phyloP scores from a whole-genome alignment of 1,139 yeast genomes.

The Debaryomyces subglobosus region DNA sequence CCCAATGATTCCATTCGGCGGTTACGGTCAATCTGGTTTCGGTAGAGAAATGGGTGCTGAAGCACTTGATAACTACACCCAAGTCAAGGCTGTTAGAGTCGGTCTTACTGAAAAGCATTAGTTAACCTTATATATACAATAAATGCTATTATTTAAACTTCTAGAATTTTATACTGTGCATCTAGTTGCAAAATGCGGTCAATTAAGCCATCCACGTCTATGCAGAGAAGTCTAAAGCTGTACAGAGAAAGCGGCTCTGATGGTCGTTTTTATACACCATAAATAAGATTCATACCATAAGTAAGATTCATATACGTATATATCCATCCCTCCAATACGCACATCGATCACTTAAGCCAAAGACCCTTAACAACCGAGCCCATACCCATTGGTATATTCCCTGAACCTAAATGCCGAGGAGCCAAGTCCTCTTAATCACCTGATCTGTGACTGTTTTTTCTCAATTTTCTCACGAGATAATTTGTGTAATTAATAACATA shows the following conservation, averaged over 20 bases:
- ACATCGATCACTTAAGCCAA: no score
- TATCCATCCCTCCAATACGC: no score
- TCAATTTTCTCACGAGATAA: neutral
- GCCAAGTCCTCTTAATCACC: neutral
- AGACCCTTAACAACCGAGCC: neutral
- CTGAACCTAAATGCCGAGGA: neutral
- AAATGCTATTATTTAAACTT: neutral
- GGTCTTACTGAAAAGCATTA: constrained; percentile 13
- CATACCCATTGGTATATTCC: no score
- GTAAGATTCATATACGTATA: no score
- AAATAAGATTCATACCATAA: no score
- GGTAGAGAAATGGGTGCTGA: constrained; percentile 92
- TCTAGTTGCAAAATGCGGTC: neutral
- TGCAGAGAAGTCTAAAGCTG: no score
- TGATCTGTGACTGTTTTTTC: constrained; percentile 14
- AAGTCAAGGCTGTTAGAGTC: constrained; percentile 77
- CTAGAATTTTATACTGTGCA: neutral
- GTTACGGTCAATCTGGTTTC: constrained; percentile 84
- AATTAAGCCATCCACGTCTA: neutral
- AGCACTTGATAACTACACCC: constrained; percentile 82
- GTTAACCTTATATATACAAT: neutral
- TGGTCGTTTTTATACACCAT: no score
- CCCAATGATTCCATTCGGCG: constrained; percentile 82
- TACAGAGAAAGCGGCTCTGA: no score
- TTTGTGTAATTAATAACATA: constrained; percentile 7